phyloP scores from a whole-genome alignment of 495 filamentous ascomycete genomes.

The Parmelia sp. region DNA sequence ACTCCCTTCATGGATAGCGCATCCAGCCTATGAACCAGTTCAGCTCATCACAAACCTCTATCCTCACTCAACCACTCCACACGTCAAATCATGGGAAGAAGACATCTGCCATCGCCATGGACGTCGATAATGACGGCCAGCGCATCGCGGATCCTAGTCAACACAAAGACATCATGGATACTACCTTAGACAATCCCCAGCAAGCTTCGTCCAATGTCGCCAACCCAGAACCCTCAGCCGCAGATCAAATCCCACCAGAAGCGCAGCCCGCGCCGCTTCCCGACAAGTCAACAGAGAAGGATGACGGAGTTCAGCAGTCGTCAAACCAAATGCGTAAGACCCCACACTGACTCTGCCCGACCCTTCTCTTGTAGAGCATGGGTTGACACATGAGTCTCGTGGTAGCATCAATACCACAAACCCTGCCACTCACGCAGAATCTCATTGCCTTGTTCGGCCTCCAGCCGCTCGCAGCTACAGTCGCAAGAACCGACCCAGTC shows the following conservation, averaged over 20 bases:
- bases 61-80: slow-evolving; percentile 6
- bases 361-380: slow-evolving; percentile 18
- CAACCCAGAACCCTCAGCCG: background rate
- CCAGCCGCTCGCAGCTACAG: slow-evolving; percentile 52
- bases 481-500: slow-evolving; percentile 56
- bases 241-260: slow-evolving; percentile 1
- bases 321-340: slow-evolving; percentile 26
- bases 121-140: slow-evolving; percentile 23
- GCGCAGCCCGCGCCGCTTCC: slow-evolving; percentile 7
- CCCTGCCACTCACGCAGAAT: slow-evolving; percentile 56
- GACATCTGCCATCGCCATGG: slow-evolving; percentile 24
- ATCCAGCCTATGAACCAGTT: slow-evolving; percentile 19
- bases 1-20: slow-evolving; percentile 3
- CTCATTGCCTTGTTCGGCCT: slow-evolving; percentile 59
- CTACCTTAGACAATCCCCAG: slow-evolving; percentile 12
- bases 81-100: slow-evolving; percentile 26
- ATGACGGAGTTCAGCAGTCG: slow-evolving; percentile 1
- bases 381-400: slow-evolving; percentile 23
- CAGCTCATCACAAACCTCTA: slow-evolving; percentile 11
- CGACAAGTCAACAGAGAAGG: slow-evolving; percentile 14
- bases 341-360: slow-evolving; percentile 16
- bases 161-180: slow-evolving; percentile 22
- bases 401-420: slow-evolving; percentile 23
- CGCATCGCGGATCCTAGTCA: slow-evolving; percentile 15
- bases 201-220: slow-evolving; percentile 1